Conservation (phyloP, 176 grass and related monocot species). For the Thalia dealbata region DNA sequence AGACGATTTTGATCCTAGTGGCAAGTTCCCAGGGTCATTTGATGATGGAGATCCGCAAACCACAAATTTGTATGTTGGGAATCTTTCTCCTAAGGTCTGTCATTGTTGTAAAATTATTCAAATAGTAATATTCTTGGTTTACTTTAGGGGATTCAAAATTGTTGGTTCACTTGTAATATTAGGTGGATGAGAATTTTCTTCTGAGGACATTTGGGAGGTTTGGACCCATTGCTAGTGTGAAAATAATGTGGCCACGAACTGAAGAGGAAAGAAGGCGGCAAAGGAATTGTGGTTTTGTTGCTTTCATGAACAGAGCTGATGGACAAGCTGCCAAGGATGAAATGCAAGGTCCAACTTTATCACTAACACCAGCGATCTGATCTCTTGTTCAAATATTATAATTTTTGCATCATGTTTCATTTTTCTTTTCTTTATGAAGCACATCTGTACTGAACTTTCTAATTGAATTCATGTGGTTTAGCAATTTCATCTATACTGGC, state of each 20-base stretch:
- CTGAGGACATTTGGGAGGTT: slow-evolving; percentile 94
- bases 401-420: background rate
- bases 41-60: slow-evolving; percentile 96
- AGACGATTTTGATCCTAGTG: slow-evolving; percentile 81
- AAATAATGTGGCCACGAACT: slow-evolving; percentile 99
- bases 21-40: slow-evolving; percentile 81
- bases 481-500: background rate
- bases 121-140: slow-evolving; percentile 2
- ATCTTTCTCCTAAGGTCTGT: slow-evolving; percentile 83
- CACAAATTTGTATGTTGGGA: slow-evolving; percentile 98
- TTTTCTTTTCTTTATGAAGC: background rate
- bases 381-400: background rate
- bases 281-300: slow-evolving; percentile 98
- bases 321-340: slow-evolving; percentile 98
- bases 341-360: slow-evolving; percentile 78
- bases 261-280: slow-evolving; percentile 94
- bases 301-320: slow-evolving; percentile 94
- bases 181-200: slow-evolving; percentile 99
- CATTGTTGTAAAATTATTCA: slow-evolving; percentile 5
- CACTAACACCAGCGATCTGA: background rate
- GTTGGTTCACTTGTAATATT: slow-evolving; percentile 14
- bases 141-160: slow-evolving; percentile 16
- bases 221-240: slow-evolving; percentile 97
- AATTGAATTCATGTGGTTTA: background rate
- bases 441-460: background rate